phyloP scores from a whole-genome alignment of 1,284 basidiomycete species.

The Cryptococcus deneoformans region DNA sequence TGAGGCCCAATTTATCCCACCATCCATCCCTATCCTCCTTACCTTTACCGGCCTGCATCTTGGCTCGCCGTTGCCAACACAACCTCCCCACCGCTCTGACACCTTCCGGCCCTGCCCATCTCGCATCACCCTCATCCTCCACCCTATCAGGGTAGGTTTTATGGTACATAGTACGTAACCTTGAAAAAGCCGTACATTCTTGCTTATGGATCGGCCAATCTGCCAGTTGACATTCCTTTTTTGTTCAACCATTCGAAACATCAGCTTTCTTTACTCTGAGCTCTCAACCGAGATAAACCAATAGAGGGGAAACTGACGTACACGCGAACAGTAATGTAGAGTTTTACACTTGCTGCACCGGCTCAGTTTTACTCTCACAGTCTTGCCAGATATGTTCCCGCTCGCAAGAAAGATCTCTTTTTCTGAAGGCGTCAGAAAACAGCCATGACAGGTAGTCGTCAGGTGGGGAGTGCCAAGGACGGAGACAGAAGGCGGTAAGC shows the following conservation, averaged over 20 bases:
- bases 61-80: constrained; percentile 55
- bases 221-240: constrained; percentile 66
- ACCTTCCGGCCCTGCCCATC: constrained; percentile 54
- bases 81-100: constrained; percentile 70
- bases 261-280: neutral
- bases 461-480: constrained; percentile 66
- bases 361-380: constrained; percentile 42
- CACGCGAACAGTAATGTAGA: constrained; percentile 70
- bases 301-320: constrained; percentile 39
- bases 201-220: constrained; percentile 75
- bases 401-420: constrained; percentile 10
- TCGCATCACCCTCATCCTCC: constrained; percentile 54
- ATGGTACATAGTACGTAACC: constrained; percentile 24
- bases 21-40: constrained; percentile 2
- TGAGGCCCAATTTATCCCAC: constrained; percentile 53
- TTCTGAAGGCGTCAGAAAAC: constrained; percentile 52
- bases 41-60: neutral
- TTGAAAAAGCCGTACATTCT: constrained; percentile 68
- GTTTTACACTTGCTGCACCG: constrained; percentile 69
- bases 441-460: constrained; percentile 64
- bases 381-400: neutral
- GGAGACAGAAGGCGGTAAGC: constrained; percentile 60
- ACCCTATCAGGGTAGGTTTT: constrained; percentile 11
- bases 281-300: neutral
- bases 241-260: neutral